These are phyloP conservation scores for Trypanosoma lewisi DNA, from an alignment of 208 protist genomes.

Conservation along the genomic window DNA sequence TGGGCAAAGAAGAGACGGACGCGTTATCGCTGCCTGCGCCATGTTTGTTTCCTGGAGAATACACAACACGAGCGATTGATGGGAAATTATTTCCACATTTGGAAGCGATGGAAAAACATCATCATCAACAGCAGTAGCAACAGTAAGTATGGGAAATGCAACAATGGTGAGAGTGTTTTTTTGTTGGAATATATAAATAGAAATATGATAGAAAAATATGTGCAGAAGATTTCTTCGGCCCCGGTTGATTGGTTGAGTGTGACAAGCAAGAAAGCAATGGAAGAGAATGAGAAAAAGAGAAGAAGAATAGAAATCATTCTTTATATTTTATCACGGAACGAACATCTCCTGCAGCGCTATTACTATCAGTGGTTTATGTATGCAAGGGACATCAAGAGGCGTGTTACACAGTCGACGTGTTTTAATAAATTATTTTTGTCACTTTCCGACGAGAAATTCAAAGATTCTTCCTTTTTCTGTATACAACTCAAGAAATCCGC, in stretches of 20 bases:
- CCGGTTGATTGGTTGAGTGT: too few species aligned
- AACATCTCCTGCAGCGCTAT: conserved; percentile 13
- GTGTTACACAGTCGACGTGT: conserved; percentile 10
- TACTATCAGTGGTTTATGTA: conserved; percentile 14
- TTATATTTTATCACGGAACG: too few species aligned
- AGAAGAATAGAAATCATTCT: too few species aligned
- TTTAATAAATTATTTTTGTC: conserved; percentile 58
- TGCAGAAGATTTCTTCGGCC: too few species aligned
- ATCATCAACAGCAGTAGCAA: not conserved
- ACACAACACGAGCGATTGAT: conserved; percentile 4
- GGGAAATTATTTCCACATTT: conserved; percentile 13
- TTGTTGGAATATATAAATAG: not conserved
- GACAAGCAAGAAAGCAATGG: too few species aligned
- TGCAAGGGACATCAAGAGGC: not conserved
- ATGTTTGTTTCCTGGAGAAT: conserved; percentile 13
- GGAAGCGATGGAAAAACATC: not conserved
- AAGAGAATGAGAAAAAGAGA: too few species aligned
- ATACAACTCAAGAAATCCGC: conserved; percentile 6
- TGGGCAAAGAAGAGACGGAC: conserved; percentile 2
- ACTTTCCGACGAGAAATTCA: conserved; percentile 31
- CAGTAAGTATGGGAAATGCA: too few species aligned
- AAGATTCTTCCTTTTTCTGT: conserved; percentile 23
- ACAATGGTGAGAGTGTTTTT: too few species aligned
- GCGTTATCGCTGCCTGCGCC: conserved; percentile 7
- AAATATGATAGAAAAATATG: not conserved